phyloP scores from a whole-genome alignment of 768 basidiomycete genomes.

The Pleurotus giganteus region DNA sequence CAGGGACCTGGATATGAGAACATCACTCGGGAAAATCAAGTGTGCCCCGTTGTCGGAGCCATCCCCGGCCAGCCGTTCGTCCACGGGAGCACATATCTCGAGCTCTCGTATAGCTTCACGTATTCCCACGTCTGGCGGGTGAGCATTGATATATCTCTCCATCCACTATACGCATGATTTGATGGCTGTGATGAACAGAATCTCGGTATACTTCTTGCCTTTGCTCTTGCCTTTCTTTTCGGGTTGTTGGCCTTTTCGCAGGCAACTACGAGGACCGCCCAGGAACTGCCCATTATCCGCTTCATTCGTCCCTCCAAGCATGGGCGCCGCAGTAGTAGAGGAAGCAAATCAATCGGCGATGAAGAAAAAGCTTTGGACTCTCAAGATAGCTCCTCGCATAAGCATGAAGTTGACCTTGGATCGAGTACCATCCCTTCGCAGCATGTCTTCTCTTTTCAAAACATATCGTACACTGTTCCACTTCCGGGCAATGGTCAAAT shows the following conservation, averaged over 20 bases:
- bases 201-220: slow-evolving; percentile 68
- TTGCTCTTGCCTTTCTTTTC: slow-evolving; percentile 53
- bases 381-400: slow-evolving; percentile 6
- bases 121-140: slow-evolving; percentile 43
- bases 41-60: slow-evolving; percentile 72
- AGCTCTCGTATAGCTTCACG: slow-evolving; percentile 47
- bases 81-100: slow-evolving; percentile 52
- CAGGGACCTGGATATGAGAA: slow-evolving; percentile 61
- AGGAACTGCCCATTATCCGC: slow-evolving; percentile 43
- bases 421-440: not conserved
- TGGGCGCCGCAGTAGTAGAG: slow-evolving; percentile 25
- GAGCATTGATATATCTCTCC: slow-evolving; percentile 13
- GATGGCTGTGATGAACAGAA: slow-evolving; percentile 62
- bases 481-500: slow-evolving; percentile 42
- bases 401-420: slow-evolving; percentile 11
- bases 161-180: slow-evolving; percentile 22
- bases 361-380: slow-evolving; percentile 29
- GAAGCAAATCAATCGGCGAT: slow-evolving; percentile 27
- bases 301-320: slow-evolving; percentile 60
- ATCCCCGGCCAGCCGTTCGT: slow-evolving; percentile 59
- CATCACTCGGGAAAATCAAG: slow-evolving; percentile 61
- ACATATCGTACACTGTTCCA: slow-evolving; percentile 64
- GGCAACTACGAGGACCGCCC: slow-evolving; percentile 38
- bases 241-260: slow-evolving; percentile 62
- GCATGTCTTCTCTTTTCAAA: slow-evolving; percentile 77